Evolutionary conservation across 2,329 filamentous ascomycete genomes (phyloP), one percentile per base, ranked within the genome.

Genomic region (Ophiostoma sp.): DNA sequence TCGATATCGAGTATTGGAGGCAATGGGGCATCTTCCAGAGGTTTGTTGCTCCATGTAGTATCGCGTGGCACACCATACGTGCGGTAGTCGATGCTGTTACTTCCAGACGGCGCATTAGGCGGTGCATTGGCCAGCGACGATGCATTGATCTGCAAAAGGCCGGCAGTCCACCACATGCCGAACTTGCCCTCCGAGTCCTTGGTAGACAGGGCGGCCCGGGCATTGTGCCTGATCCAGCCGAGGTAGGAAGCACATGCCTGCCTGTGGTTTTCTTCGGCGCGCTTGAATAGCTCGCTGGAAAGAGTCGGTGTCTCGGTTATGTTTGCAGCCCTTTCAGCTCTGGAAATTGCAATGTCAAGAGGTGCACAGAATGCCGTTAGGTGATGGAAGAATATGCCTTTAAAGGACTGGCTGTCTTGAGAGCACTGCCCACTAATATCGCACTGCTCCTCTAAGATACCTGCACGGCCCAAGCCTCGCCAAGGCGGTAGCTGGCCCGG

Each of bases 381-480:
- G 77, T 97, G 94, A 76, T 96, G 92, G 80, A 97, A 96, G 82
- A 94, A 97, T 70, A 97, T 94, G 36, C 92, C 91, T 78, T 97
- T 98, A 86, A 97, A 97, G 0, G 92, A 93, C 76, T 97, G 94
- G 0, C 85, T 86, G 75, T 98, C 86, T 77, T 97, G 93, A 23
- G 87, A 93, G 78, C 94, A 97, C 60, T 81, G 84, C 3, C 87
- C 92, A 23, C 80, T 81, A 2, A 88, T 86, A 77, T 98, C 94
- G 77, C 94, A 97, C 48, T 84, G 80, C 67, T 98, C 94, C 77
- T 97, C 93, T 60, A 98, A 79, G 36, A 97, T 86, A 1, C 94
- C 94, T 23, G 86, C 86, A 4, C 90, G 86, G 35, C 94, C 94
- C 0, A 97, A 83, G 0, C 93, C 92, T 54, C 84, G 81, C 92